A percentile compares a stretch with the other conserved stretches of the same genome.
These are phyloP conservation scores for Annulohypoxylon stygium DNA, from an alignment of 495 filamentous ascomycete genomes.

Conservation along the genomic window DNA sequence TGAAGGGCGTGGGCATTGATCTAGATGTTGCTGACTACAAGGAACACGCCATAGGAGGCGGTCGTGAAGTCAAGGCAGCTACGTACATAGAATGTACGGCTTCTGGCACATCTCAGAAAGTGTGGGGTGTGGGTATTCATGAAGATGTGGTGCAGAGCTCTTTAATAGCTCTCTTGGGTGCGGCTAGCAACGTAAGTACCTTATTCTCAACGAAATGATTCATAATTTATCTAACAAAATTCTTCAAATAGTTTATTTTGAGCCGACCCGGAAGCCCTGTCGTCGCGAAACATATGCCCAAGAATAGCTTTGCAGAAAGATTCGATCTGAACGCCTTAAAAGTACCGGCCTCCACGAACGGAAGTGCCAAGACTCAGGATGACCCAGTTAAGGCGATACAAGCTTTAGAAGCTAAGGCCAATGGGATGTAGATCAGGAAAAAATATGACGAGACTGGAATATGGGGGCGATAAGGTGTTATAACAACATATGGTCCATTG, in stretches of 20 bases:
- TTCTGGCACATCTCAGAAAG: conserved; percentile 73
- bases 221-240: conserved; percentile 25
- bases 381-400: conserved; percentile 52
- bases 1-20: conserved; percentile 84
- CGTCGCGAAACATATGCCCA: conserved; percentile 58
- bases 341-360: conserved; percentile 48
- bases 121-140: conserved; percentile 97
- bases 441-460: background rate
- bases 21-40: conserved; percentile 96
- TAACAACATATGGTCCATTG: conserved; percentile 25
- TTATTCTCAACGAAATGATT: background rate
- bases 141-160: conserved; percentile 94
- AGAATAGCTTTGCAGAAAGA: conserved; percentile 53
- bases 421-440: conserved; percentile 51
- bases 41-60: conserved; percentile 90
- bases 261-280: conserved; percentile 69
- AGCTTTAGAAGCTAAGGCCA: conserved; percentile 62
- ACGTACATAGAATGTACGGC: conserved; percentile 93
- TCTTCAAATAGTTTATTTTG: conserved; percentile 65
- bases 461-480: conserved; percentile 5
- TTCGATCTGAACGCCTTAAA: conserved; percentile 51
- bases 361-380: conserved; percentile 43
- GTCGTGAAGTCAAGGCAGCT: conserved; percentile 86
- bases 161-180: conserved; percentile 88
- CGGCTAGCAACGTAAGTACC: conserved; percentile 85